Evolutionary conservation across 164 flowering plant genomes (phyloP), one percentile per base, ranked within the genome.

Genomic region (Taxillus chinensis): DNA sequence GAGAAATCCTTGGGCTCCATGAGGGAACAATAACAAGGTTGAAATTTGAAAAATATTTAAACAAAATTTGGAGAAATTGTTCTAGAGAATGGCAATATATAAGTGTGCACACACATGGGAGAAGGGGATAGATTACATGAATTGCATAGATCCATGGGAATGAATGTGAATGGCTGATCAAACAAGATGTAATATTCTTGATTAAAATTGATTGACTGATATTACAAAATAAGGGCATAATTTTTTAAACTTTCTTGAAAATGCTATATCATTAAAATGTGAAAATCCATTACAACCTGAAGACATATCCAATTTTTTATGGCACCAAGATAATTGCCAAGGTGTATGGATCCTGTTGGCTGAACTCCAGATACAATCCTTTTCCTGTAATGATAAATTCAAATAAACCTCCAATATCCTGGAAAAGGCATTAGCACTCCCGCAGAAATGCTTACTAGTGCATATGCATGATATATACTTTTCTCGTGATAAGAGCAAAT

Each of bases 291-390:
- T 27, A 39, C 15, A 62, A 90, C 98, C 96, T 93, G 99, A 71
- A 90, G 89, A 0, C 74, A 70, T 62, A 87, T 73, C 97, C 99
- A 93, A 67, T 90, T 90, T 63, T 87, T 90, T 50, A 90, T 93
- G 53, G 99, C 99, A 41, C 97, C 97, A 60, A 93, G 85, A 74
- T 93, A 93, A 73, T 93, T 93, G 9, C 97, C 99, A 3, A 93
- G 87, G 77, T 89, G 98, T 67, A 92, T 72, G 39, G 93, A 78
- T 46, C 98, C 98, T 8, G 96, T 90, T 9, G 96, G 96, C 81
- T 92, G 98, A 39, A 90, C 96, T 55, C 98, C 98, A 50, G 97
- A 93, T 7, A 93, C 97, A 62, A 93, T 75, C 70, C 96, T 82
- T 79, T 88, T 88, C 86, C 98, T 93, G 75, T 39, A 67, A 70